A percentile compares a stretch with the other conserved stretches of the same genome.
Evolutionary conservation across 192 early-diverging fungal species (phyloP).

Genomic region (Coemansia sp.): DNA sequence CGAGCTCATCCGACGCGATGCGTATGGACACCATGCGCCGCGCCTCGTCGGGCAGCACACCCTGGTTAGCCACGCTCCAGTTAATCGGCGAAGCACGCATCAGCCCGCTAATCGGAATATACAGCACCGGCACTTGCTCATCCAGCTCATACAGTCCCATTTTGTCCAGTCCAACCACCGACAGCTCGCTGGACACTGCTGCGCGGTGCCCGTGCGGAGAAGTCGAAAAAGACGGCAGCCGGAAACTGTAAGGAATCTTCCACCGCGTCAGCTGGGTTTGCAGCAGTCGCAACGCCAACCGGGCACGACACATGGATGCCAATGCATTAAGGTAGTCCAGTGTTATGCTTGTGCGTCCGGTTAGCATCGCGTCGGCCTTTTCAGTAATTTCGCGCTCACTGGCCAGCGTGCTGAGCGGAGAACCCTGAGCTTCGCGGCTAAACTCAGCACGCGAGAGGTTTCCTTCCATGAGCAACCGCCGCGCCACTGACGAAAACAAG

Average conservation of each 20-base stretch:
- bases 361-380: constrained; percentile 43
- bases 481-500: constrained; percentile 47
- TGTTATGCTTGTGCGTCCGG: constrained; percentile 44
- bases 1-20: constrained; percentile 48
- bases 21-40: constrained; percentile 53
- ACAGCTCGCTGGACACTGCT: constrained; percentile 51
- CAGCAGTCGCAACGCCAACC: constrained; percentile 45
- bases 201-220: constrained; percentile 52
- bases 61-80: constrained; percentile 44
- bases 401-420: neutral
- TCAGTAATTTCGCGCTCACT: constrained; percentile 36
- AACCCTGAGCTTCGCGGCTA: neutral
- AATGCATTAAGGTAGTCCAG: constrained; percentile 53
- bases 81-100: constrained; percentile 54
- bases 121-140: constrained; percentile 52
- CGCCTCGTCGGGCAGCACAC: constrained; percentile 45
- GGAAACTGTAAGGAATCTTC: constrained; percentile 50
- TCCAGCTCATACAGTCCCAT: constrained; percentile 54
- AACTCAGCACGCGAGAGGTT: too few species aligned
- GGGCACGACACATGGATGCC: constrained; percentile 43
- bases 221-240: constrained; percentile 50
- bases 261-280: constrained; percentile 48
- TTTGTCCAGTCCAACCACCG: constrained; percentile 44
- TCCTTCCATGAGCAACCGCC: constrained; percentile 31
- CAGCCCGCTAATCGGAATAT: constrained; percentile 42